These are phyloP conservation scores for Didymosphaeria variabile DNA, from an alignment of 2,329 filamentous ascomycete genomes.

Conservation along the genomic window DNA sequence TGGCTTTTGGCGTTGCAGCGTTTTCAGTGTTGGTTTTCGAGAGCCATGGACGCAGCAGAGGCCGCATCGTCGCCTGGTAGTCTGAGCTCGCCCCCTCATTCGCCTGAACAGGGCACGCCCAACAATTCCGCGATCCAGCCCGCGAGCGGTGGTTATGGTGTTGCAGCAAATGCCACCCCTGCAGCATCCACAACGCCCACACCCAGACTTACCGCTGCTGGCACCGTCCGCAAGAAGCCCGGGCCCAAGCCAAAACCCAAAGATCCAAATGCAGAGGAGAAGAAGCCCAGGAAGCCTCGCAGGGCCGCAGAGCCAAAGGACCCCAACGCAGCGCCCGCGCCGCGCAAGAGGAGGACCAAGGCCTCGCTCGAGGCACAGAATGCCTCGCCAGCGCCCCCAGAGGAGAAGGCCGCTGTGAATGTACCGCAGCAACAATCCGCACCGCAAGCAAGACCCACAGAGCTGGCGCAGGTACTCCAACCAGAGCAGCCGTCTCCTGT, in stretches of 20 bases:
- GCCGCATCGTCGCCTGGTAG: conserved; percentile 48
- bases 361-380: conserved; percentile 48
- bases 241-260: conserved; percentile 54
- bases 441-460: conserved; percentile 42
- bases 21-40: conserved; percentile 28
- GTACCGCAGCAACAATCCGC: conserved; percentile 33
- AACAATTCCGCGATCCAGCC: conserved; percentile 43
- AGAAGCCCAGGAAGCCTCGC: conserved; percentile 56
- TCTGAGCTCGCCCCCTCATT: conserved; percentile 50
- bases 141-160: conserved; percentile 42
- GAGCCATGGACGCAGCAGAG: conserved; percentile 41
- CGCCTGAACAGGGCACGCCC: conserved; percentile 45
- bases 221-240: conserved; percentile 52
- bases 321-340: conserved; percentile 52
- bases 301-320: conserved; percentile 60
- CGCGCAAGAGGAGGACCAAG: conserved; percentile 61
- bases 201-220: conserved; percentile 46
- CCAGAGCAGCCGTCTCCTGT: conserved; percentile 39
- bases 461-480: conserved; percentile 34
- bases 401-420: conserved; percentile 37
- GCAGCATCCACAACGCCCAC: conserved; percentile 41
- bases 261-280: conserved; percentile 50
- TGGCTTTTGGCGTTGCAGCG: conserved; percentile 13
- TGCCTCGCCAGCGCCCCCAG: conserved; percentile 29
- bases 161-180: conserved; percentile 37